Conservation (phyloP, 1,284 basidiomycete genomes). For the Flammula alnicola region DNA sequence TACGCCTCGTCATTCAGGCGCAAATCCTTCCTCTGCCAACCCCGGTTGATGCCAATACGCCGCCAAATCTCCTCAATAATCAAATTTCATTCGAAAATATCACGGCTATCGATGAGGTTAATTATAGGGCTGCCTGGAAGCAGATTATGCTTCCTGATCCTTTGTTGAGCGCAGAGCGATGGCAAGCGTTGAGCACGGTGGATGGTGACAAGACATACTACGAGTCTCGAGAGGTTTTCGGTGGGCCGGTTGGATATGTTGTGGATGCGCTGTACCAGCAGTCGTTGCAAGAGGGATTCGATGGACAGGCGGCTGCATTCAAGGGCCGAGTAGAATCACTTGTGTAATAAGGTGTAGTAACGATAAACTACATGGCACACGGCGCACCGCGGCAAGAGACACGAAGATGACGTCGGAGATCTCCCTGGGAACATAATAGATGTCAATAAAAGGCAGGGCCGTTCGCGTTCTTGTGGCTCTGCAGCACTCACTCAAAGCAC, state of each 20-base stretch:
- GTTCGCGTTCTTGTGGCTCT: slow-evolving; percentile 14
- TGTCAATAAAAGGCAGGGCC: slow-evolving; percentile 18
- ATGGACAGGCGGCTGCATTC: slow-evolving; percentile 30
- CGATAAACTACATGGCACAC: slow-evolving; percentile 5
- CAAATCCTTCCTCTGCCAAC: slow-evolving; percentile 34
- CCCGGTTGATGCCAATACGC: slow-evolving; percentile 32
- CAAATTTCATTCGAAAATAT: slow-evolving; percentile 36
- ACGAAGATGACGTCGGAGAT: slow-evolving; percentile 18
- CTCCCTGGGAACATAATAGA: slow-evolving; percentile 16
- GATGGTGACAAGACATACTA: slow-evolving; percentile 31
- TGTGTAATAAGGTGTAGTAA: not conserved
- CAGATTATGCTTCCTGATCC: slow-evolving; percentile 28
- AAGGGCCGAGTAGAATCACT: slow-evolving; percentile 26
- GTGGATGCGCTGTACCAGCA: slow-evolving; percentile 25
- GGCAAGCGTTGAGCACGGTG: slow-evolving; percentile 31
- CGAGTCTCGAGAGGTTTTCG: slow-evolving; percentile 33
- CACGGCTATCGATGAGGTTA: slow-evolving; percentile 28
- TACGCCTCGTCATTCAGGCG: slow-evolving; percentile 30
- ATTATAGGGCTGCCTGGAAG: slow-evolving; percentile 31
- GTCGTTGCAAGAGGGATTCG: slow-evolving; percentile 31
- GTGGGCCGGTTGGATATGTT: slow-evolving; percentile 24
- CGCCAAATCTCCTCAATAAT: slow-evolving; percentile 27
- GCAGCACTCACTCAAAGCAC: slow-evolving; percentile 12
- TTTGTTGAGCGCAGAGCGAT: slow-evolving; percentile 31
- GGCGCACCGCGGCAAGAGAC: slow-evolving; percentile 7